These are phyloP conservation scores for Stephanodiscus triporus DNA, from an alignment of 108 stramenopile genomes.

Conservation along the genomic window DNA sequence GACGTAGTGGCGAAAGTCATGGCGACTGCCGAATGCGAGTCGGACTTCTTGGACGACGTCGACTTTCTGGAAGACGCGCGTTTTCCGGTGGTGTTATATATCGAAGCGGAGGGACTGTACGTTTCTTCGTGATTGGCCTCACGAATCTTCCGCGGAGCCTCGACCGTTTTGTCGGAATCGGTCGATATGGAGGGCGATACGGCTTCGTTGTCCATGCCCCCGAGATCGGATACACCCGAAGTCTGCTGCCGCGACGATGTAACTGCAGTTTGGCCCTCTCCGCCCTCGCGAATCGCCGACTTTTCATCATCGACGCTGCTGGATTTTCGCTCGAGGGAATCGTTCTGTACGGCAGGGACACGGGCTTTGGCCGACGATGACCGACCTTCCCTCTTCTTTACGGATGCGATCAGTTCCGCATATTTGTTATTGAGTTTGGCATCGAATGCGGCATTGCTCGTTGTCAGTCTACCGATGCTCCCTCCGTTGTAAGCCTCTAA, in stretches of 20 bases:
- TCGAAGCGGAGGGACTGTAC: neutral
- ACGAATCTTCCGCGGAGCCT: neutral
- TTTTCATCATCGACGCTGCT: neutral
- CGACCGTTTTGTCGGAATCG: constrained; percentile 1
- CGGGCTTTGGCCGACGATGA: neutral
- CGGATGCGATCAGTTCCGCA: constrained; percentile 14
- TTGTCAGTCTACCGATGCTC: constrained; percentile 6
- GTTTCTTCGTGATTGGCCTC: neutral
- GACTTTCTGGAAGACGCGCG: neutral
- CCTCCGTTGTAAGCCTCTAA: constrained; percentile 7
- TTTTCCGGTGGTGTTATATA: neutral
- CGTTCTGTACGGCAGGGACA: neutral
- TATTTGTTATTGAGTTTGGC: constrained; percentile 11
- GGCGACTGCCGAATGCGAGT: neutral
- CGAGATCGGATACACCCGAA: neutral
- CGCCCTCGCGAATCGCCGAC: neutral
- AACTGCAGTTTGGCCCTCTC: neutral
- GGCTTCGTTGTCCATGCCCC: neutral
- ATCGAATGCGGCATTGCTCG: constrained; percentile 18
- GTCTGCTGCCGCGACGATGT: neutral
- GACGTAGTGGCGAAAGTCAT: neutral
- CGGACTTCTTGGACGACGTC: neutral
- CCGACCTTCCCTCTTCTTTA: constrained; percentile 8
- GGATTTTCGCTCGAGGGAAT: neutral
- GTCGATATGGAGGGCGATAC: neutral